phyloP scores from a whole-genome alignment of 2,329 filamentous ascomycete genomes.

The Aspergillus sp. region DNA sequence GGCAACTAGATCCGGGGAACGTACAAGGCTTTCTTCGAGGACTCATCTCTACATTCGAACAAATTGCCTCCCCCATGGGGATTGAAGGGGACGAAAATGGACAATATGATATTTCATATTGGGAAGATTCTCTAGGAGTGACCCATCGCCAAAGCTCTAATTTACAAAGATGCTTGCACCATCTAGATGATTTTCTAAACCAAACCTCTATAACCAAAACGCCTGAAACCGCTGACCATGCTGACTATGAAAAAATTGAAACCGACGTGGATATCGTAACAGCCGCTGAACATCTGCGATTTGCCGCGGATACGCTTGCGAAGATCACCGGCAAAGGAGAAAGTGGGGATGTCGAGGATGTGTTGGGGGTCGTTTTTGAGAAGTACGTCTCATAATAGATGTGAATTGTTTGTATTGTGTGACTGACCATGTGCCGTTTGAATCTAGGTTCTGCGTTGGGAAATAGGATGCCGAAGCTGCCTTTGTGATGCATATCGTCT shows the following conservation, averaged over 20 bases:
- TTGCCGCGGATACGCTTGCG: constrained; percentile 73
- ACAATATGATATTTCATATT: constrained; percentile 57
- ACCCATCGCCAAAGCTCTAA: constrained; percentile 85
- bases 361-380: constrained; percentile 94
- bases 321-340: constrained; percentile 84
- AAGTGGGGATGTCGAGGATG: constrained; percentile 86
- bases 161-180: constrained; percentile 64
- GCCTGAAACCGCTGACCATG: constrained; percentile 4
- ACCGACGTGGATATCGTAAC: constrained; percentile 71
- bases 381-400: constrained; percentile 60
- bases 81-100: constrained; percentile 28
- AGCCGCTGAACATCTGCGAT: constrained; percentile 81
- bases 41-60: constrained; percentile 63
- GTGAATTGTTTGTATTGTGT: constrained; percentile 2
- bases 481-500: no score
- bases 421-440: constrained; percentile 4
- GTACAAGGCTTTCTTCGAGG: constrained; percentile 64
- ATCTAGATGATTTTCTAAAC: constrained; percentile 68
- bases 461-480: constrained; percentile 7
- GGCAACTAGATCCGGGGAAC: constrained; percentile 54
- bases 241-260: constrained; percentile 14
- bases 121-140: constrained; percentile 82
- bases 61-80: constrained; percentile 36
- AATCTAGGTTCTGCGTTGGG: constrained; percentile 50
- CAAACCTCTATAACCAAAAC: constrained; percentile 40